Base-by-base conservation (phyloP, 495 filamentous ascomycete genomes). In the Annulohypoxylon bovei region DNA sequence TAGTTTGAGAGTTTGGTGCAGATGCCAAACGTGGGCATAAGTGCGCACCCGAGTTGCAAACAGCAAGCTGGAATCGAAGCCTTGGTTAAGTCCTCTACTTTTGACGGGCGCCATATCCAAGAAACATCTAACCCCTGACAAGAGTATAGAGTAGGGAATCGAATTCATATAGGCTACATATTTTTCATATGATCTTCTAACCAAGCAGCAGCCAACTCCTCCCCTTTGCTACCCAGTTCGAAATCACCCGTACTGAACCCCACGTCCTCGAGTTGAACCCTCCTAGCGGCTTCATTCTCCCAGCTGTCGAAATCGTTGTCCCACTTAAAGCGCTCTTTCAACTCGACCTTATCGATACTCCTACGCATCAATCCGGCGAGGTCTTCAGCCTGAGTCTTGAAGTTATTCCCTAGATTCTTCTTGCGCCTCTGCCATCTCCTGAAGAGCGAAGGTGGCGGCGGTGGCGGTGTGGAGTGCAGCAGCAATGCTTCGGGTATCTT, bases 401-500 rank as follows among this genome's bases (percentile, higher is more conserved):
- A 83, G 56, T 30, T 77, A 65, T 84, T 69, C 12, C 35, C 54
- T 16, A 9, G 23, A 12, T 54, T 11, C 49, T 72, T 67, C 42
- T 64, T 62, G n/a, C 46, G 32, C 23, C 37, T 47, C 40, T 63
- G 57, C 3, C 46, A 44, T 37, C 65, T 50, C 35, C 33, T 20
- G 37, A 7, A 11, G 27, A 35, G 32, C n/a, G 58, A 42, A 16
- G 42, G 54, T 5, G 44, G 49, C 44, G 58, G 35, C 1, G 49
- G 56, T 22, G 68, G 58, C 6, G 72, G 40, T 12, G 60, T 55
- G 12, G 79, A 77, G 57, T 83, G 58, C 7, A 83, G 33, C 5
- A 85, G 49, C 4, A 85, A 44, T 6, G 73, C 68, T 35, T 74
- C 65, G 12, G 83, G 82, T 1, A 84, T 76, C 32, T 72, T 67